phyloP scores from a whole-genome alignment of 1,284 basidiomycete species.

The Heterobasidion occidentale region DNA sequence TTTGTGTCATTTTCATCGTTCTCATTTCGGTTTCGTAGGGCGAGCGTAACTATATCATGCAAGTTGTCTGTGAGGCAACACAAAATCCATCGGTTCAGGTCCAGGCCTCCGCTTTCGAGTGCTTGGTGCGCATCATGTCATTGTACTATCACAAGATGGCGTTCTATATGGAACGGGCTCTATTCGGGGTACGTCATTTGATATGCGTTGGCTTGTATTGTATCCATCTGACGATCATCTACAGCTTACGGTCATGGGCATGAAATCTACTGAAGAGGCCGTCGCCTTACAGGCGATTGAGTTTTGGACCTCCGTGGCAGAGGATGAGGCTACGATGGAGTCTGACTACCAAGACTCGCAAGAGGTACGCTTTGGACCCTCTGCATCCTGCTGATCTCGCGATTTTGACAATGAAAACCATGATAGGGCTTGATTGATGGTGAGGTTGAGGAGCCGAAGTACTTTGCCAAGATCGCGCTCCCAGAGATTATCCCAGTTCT shows the following conservation, averaged over 20 bases:
- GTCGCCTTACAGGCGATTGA: constrained; percentile 97
- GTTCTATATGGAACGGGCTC: constrained; percentile 98
- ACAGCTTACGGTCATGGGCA: constrained; percentile 95
- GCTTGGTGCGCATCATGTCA: constrained; percentile 94
- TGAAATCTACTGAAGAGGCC: constrained; percentile 89
- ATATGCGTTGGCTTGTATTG: not conserved
- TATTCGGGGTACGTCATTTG: constrained; percentile 77
- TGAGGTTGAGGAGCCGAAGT: constrained; percentile 81
- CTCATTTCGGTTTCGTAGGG: constrained; percentile 46
- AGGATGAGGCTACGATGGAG: constrained; percentile 91
- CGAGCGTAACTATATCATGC: constrained; percentile 99
- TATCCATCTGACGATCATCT: constrained; percentile 4
- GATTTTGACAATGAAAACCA: constrained; percentile 5
- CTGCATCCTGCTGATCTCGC: not conserved
- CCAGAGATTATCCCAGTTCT: constrained; percentile 94
- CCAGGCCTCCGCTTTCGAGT: constrained; percentile 92
- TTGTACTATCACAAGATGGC: constrained; percentile 99
- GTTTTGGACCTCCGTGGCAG: constrained; percentile 99
- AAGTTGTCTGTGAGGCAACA: constrained; percentile 98
- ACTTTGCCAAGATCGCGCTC: constrained; percentile 92
- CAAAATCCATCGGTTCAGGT: constrained; percentile 76
- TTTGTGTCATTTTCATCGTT: not conserved
- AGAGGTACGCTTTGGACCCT: constrained; percentile 31
- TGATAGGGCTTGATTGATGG: constrained; percentile 81
- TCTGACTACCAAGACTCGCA: constrained; percentile 66